Evolutionary conservation across 306 rosid genomes (phyloP), one percentile per base, ranked within the genome.

Genomic region (Sicyos baderoa): DNA sequence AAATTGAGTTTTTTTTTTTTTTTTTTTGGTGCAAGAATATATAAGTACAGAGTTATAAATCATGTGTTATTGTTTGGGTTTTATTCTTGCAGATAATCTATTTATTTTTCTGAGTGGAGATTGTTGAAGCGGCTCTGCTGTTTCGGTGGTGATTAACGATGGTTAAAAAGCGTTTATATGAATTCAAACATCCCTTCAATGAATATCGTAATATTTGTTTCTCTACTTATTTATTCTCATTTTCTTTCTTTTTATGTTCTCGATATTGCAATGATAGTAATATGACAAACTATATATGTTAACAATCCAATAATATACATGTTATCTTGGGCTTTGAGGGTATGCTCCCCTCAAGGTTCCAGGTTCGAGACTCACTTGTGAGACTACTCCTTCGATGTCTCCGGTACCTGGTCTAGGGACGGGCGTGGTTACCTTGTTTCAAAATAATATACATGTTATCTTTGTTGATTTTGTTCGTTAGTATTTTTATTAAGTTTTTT

Each of bases 121-220:
- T 74, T 27, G 18, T n/a, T 67, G 35, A 68, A 50, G 70, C 72
- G 52, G 68, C 37, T 77, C 55, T 53, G 44, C 75, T 48, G 73
- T 62, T 25, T 62, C 70, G 49, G 59, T 50, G 53, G 56, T 47
- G 58, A 72, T 68, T 81, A 80, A 79, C 32, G 66, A 76, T 78
- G 80, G 61, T 44, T 61, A 83, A 71, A 71, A 86, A 81, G 74
- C 77, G 76, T 55, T 78, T 86, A 57, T 72, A 83, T 74, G 84
- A 76, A 55, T 73, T 79, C 19, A 82, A 74, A 73, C 83, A 83
- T 83, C 85, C 92, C 16, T 82, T 87, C 75, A 47, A 48, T 72
- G 74, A 77, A 78, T 59, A 80, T 72, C 80, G 96, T 92, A 82
- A 87, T 89, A 47, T 40, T 76, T 48, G 16, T 61, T 47, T 44